Conservation (phyloP, 257 asterid genomes). For the Salvia miltiorrhiza region DNA sequence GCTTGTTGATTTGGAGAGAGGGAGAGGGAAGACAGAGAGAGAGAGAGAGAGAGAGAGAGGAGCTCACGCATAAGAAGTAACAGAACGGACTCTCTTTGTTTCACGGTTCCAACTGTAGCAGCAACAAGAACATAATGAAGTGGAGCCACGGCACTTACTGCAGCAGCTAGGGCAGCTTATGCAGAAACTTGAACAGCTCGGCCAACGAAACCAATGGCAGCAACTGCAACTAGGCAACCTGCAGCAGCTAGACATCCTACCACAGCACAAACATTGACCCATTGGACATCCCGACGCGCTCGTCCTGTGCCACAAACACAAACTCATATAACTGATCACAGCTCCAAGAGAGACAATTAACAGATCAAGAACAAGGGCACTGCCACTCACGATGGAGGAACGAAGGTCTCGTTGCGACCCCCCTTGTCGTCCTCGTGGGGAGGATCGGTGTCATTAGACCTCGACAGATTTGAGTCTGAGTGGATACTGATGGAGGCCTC, state of each 20-base stretch:
- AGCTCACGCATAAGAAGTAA: neutral
- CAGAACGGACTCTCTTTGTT: neutral
- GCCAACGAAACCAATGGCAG: slow-evolving; percentile 13
- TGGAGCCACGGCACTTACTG: slow-evolving; percentile 18
- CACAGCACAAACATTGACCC: slow-evolving; percentile 26
- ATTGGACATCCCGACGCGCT: slow-evolving; percentile 19
- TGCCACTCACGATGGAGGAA: slow-evolving; percentile 30
- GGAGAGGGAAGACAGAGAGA: neutral
- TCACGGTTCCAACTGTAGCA: neutral
- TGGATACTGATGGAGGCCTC: slow-evolving; percentile 9
- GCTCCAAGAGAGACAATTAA: neutral
- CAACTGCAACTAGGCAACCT: slow-evolving; percentile 18
- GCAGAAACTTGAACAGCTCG: neutral
- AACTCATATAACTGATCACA: neutral
- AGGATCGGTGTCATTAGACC: neutral
- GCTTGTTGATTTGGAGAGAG: no score
- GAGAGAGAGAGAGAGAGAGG: neutral
- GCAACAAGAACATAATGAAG: neutral
- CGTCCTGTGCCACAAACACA: slow-evolving; percentile 27
- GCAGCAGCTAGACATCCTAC: slow-evolving; percentile 6
- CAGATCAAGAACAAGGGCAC: neutral
- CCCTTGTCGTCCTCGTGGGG: slow-evolving; percentile 14
- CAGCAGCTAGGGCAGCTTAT: slow-evolving; percentile 17
- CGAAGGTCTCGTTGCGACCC: slow-evolving; percentile 3
- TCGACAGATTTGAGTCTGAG: slow-evolving; percentile 5